Percentiles rank a stretch among this genome's conserved stretches.
phyloP scores from a whole-genome alignment of 345 rosid genomes.

The Microcos paniculata region DNA sequence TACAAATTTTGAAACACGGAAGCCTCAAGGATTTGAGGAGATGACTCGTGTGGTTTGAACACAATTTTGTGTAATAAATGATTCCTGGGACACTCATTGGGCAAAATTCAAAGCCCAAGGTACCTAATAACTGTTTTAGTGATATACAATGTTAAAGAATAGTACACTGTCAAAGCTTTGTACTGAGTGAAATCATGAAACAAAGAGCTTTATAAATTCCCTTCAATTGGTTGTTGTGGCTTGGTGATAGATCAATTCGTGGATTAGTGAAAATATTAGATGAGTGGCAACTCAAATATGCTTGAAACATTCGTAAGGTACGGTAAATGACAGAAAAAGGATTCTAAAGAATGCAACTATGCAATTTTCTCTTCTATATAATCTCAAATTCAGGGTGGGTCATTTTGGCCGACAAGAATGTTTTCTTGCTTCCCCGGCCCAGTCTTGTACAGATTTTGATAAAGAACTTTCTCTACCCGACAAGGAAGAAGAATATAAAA shows the following conservation, averaged over 20 bases:
- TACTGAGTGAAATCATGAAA: background rate
- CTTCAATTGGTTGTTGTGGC: no score
- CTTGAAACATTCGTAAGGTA: background rate
- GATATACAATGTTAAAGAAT: background rate
- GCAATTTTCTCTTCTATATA: no score
- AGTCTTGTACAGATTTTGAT: no score
- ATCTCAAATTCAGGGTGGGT: no score
- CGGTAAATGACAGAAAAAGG: background rate
- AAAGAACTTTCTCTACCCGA: no score
- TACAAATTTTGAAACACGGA: constrained; percentile 67
- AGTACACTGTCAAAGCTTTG: background rate
- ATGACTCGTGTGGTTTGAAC: background rate
- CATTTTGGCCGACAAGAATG: no score
- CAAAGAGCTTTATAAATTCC: background rate
- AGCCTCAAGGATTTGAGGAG: background rate
- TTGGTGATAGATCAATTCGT: background rate
- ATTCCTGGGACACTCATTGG: background rate
- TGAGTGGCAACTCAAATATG: background rate
- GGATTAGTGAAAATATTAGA: background rate
- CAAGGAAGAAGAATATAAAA: no score
- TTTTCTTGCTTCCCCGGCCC: no score
- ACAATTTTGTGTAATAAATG: constrained; percentile 28
- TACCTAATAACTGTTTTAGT: constrained; percentile 21
- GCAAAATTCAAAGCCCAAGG: background rate
- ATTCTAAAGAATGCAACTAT: no score